Evolutionary conservation across 2,329 filamentous ascomycete species (phyloP), one percentile per base, ranked within the genome.

Genomic region (Elsinoe australis): DNA sequence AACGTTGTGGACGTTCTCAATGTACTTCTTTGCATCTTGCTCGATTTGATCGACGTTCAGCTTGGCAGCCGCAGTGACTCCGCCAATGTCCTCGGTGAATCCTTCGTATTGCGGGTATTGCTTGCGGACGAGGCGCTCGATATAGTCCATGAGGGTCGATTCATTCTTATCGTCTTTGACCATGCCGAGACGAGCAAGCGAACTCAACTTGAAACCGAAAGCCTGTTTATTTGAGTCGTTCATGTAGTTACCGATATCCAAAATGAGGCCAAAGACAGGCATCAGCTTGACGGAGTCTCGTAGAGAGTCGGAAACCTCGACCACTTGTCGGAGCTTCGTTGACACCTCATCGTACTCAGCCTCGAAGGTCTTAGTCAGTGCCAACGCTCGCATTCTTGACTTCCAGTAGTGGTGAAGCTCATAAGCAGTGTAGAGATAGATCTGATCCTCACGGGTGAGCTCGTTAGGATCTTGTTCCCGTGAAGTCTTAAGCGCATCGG

Each of bases 221-320:
- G 92, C 92, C 69, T 96, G 92, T 71, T 98, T 98, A 70, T 95
- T 96, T 49, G 89, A 84, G 63, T 96, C 92, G 72, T 98, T 98
- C 92, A 98, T 98, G 75, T 95, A 98, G 67, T 98, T 98, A 66
- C 92, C 92, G 61, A 98, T 95, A 65, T 95, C 90, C 59, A 98
- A 73, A 66, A 98, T 98, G 53, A 96, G 76, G 51, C 90, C 89
- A 49, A 98, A 79, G 38, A 98, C 88, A 56, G 94, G 95, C 83
- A 96, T 95, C 59, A 98, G 71, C 19, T 87, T 85, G 19, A 94
- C 87, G 1, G 89, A 95, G 62, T 94, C 88, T 39, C 90, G 80
- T 48, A 98, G 71, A 7, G 87, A 85, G 68, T 96, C 90, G 3
- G 89, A 90, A 6, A 95, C 88, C 22, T 72, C 71, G 28, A 94